These are phyloP conservation scores for Fusarium praegraminearum DNA, from an alignment of 2,329 filamentous ascomycete species.

Conservation along the genomic window DNA sequence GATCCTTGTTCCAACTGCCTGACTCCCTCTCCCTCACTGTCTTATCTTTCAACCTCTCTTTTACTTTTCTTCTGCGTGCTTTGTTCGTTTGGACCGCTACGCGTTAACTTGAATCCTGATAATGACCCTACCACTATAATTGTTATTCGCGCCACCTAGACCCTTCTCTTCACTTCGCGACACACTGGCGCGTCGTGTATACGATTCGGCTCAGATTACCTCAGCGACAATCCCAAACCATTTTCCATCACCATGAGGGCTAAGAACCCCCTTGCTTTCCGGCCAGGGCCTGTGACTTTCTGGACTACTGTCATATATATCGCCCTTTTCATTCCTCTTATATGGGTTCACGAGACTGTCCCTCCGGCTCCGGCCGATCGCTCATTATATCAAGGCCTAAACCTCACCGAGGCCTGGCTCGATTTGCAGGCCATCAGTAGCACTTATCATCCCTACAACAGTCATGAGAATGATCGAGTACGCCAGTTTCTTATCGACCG, in stretches of 20 bases:
- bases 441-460: constrained; percentile 90
- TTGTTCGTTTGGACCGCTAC: constrained; percentile 17
- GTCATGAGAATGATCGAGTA: constrained; percentile 82
- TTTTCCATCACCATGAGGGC: constrained; percentile 38
- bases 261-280: constrained; percentile 77
- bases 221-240: constrained; percentile 16
- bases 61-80: constrained; percentile 27
- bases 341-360: constrained; percentile 81
- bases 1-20: constrained; percentile 21
- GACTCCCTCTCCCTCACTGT: constrained; percentile 34
- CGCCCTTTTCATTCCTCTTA: constrained; percentile 77
- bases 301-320: constrained; percentile 82
- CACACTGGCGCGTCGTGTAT: constrained; percentile 19
- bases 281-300: constrained; percentile 82
- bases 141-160: constrained; percentile 5
- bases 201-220: constrained; percentile 13
- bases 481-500: constrained; percentile 80
- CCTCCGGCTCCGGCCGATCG: constrained; percentile 70
- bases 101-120: constrained; percentile 15
- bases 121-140: constrained; percentile 34
- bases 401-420: constrained; percentile 86
- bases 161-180: constrained; percentile 2
- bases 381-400: constrained; percentile 70
- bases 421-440: constrained; percentile 82
- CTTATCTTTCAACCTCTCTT: constrained; percentile 26